phyloP scores from a whole-genome alignment of 2,329 filamentous ascomycete genomes.

The Chaetothyriales sp. region DNA sequence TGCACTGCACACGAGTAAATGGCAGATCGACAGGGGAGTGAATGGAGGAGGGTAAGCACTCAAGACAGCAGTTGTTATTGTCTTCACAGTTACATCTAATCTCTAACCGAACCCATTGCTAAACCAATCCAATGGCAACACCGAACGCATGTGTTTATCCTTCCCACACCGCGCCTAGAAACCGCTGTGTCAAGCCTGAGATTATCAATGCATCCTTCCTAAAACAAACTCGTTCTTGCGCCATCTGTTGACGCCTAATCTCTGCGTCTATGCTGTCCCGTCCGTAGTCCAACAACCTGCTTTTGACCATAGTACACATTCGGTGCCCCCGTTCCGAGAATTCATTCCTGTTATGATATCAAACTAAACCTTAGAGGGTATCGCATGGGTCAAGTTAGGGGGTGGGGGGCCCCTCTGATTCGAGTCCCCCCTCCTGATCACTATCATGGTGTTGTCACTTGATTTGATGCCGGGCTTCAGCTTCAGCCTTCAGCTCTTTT shows the following conservation, averaged over 20 bases:
- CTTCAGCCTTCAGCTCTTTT: not conserved
- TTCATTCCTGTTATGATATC: not conserved
- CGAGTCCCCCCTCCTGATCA: not conserved
- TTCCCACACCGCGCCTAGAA: not conserved
- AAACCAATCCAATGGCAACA: not conserved
- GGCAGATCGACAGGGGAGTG: too few species aligned
- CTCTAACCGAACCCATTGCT: too few species aligned
- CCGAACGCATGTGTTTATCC: not conserved
- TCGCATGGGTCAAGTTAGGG: not conserved
- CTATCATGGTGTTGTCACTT: not conserved
- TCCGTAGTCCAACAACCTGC: not conserved
- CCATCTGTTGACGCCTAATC: not conserved
- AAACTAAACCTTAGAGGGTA: not conserved
- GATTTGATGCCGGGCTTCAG: slow-evolving; percentile 22
- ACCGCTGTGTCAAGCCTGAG: not conserved
- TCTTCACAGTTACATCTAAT: too few species aligned
- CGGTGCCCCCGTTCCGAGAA: not conserved
- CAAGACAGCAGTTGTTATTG: too few species aligned
- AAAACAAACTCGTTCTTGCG: not conserved
- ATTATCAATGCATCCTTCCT: not conserved
- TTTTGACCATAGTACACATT: not conserved
- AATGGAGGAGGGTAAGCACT: too few species aligned
- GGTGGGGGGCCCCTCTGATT: not conserved
- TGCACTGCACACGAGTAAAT: too few species aligned
- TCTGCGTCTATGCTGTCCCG: not conserved